Evolutionary conservation across 441 rosid genomes (phyloP).

Genomic region (Macaranga tanarius): DNA sequence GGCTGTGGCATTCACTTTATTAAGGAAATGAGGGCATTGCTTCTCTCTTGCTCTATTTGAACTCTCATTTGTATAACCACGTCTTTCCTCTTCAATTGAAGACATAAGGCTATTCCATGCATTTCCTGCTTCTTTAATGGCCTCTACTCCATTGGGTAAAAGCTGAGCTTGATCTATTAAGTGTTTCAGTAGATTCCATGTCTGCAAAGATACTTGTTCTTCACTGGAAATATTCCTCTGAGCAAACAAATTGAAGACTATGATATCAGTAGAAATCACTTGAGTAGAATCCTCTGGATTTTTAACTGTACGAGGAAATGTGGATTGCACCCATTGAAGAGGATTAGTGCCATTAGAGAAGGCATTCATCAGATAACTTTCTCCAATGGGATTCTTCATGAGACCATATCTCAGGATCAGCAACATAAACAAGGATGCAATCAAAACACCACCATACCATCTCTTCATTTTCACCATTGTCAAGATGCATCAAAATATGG

Average conservation of each 20-base stretch:
- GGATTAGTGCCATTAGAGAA: slow-evolving; percentile 64
- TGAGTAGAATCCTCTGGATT: slow-evolving; percentile 55
- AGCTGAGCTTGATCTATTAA: slow-evolving; percentile 64
- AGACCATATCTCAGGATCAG: slow-evolving; percentile 64
- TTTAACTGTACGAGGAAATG: slow-evolving; percentile 51
- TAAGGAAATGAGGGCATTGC: slow-evolving; percentile 87
- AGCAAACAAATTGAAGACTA: slow-evolving; percentile 56
- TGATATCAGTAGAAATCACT: slow-evolving; percentile 54
- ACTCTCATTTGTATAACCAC: slow-evolving; percentile 45
- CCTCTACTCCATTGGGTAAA: slow-evolving; percentile 75
- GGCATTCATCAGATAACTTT: slow-evolving; percentile 46
- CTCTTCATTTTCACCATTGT: slow-evolving; percentile 65
- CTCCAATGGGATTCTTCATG: slow-evolving; percentile 57
- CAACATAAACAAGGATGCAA: slow-evolving; percentile 75
- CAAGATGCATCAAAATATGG: slow-evolving; percentile 23
- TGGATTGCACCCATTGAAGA: slow-evolving; percentile 64
- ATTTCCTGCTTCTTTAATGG: slow-evolving; percentile 85
- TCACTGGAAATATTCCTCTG: slow-evolving; percentile 57
- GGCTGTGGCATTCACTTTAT: slow-evolving; percentile 72
- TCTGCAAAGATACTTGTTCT: slow-evolving; percentile 60
- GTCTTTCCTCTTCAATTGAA: slow-evolving; percentile 61
- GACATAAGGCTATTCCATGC: slow-evolving; percentile 83
- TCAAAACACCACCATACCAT: slow-evolving; percentile 68
- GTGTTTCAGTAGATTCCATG: slow-evolving; percentile 69
- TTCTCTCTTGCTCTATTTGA: slow-evolving; percentile 54